phyloP scores from a whole-genome alignment of 1,284 basidiomycete species.

The Amylostereum areolatum region DNA sequence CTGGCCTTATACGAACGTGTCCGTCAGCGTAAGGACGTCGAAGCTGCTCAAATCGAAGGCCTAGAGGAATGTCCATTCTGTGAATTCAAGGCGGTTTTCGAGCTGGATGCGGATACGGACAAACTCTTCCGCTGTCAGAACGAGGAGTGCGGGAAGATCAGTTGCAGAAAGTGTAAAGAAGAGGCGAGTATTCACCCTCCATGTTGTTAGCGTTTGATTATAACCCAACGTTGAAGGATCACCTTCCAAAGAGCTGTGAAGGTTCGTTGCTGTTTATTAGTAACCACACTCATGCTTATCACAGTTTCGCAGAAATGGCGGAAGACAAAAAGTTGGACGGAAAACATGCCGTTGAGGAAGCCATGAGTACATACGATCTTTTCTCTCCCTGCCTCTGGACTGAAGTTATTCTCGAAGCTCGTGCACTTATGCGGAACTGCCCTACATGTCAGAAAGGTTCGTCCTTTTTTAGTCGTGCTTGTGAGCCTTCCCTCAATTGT shows the following conservation, averaged over 20 bases:
- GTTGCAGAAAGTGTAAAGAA: slow-evolving; percentile 74
- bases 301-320: slow-evolving; percentile 47
- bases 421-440: slow-evolving; percentile 79
- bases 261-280: slow-evolving; percentile 33
- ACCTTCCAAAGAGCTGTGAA: slow-evolving; percentile 83
- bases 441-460: slow-evolving; percentile 71
- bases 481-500: background rate
- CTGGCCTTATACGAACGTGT: slow-evolving; percentile 72
- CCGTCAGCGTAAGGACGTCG: slow-evolving; percentile 71
- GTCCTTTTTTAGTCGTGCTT: slow-evolving; percentile 12
- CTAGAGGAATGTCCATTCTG: slow-evolving; percentile 87
- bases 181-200: slow-evolving; percentile 35
- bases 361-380: slow-evolving; percentile 68
- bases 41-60: slow-evolving; percentile 62
- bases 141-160: slow-evolving; percentile 64
- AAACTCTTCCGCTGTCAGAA: slow-evolving; percentile 77
- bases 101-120: slow-evolving; percentile 74
- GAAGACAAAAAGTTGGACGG: slow-evolving; percentile 68
- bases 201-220: slow-evolving; percentile 2
- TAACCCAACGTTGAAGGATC: slow-evolving; percentile 47
- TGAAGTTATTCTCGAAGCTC: slow-evolving; percentile 35
- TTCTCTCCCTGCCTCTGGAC: background rate
- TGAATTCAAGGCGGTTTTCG: slow-evolving; percentile 77
- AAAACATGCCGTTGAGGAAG: slow-evolving; percentile 78
- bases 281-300: background rate